A percentile compares a stretch with the other conserved stretches of the same genome.
phyloP scores from a whole-genome alignment of 768 basidiomycete species.

The Suillus subluteus region DNA sequence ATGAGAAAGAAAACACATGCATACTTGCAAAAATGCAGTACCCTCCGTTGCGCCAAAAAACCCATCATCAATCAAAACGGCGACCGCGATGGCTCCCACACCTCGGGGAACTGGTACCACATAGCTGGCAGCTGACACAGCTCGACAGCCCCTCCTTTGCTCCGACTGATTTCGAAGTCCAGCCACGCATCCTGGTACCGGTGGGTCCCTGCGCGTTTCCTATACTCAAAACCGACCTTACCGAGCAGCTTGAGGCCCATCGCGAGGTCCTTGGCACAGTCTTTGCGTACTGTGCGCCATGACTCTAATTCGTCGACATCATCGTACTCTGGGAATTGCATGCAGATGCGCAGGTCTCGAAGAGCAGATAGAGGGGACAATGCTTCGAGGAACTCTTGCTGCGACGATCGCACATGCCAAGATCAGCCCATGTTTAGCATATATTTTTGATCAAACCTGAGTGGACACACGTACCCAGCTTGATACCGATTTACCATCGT shows the following conservation, averaged over 20 bases:
- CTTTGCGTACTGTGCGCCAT: slow-evolving; percentile 33
- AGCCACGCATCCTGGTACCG: slow-evolving; percentile 41
- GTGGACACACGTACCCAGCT: slow-evolving; percentile 36
- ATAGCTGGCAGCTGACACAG: slow-evolving; percentile 29
- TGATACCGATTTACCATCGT: slow-evolving; percentile 40
- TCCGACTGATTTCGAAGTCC: slow-evolving; percentile 31
- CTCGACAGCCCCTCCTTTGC: slow-evolving; percentile 16
- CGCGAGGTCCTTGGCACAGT: slow-evolving; percentile 34
- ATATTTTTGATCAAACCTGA: slow-evolving; percentile 17
- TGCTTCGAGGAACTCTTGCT: slow-evolving; percentile 40
- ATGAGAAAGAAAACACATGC: slow-evolving; percentile 5
- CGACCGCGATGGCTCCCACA: slow-evolving; percentile 32
- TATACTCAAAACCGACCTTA: slow-evolving; percentile 40
- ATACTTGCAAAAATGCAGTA: slow-evolving; percentile 3
- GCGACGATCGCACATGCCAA: slow-evolving; percentile 30
- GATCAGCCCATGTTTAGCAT: slow-evolving; percentile 25
- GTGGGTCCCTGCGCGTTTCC: slow-evolving; percentile 40
- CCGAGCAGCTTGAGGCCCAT: slow-evolving; percentile 34
- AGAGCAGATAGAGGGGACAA: slow-evolving; percentile 31
- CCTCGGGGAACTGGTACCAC: slow-evolving; percentile 40
- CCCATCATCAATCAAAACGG: slow-evolving; percentile 23
- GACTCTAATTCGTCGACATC: slow-evolving; percentile 35
- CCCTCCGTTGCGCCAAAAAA: not conserved
- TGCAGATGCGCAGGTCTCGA: slow-evolving; percentile 37
- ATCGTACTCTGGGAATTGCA: slow-evolving; percentile 41